Evolutionary conservation across 305 asterid genomes (phyloP).

Genomic region (Caryopteris hybrid): DNA sequence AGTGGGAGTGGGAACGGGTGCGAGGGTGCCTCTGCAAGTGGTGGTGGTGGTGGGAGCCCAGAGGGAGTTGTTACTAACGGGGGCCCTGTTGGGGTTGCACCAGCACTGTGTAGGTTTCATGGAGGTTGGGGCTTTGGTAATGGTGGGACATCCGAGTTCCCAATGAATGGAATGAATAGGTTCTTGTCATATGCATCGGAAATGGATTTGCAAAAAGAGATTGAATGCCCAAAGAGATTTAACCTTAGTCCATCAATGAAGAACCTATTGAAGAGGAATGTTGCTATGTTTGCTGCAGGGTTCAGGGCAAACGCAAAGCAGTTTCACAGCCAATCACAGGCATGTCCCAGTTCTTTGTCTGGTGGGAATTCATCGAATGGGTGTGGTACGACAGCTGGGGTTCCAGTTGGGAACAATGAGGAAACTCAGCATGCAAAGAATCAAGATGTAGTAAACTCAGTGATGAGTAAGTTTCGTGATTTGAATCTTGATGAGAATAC

Average conservation of each 20-base stretch:
- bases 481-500: conserved; percentile 75
- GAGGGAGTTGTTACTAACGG: conserved; percentile 44
- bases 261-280: conserved; percentile 73
- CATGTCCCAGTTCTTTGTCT: conserved; percentile 49
- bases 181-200: conserved; percentile 53
- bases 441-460: conserved; percentile 79
- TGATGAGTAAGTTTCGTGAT: conserved; percentile 75
- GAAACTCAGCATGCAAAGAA: conserved; percentile 46
- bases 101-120: conserved; percentile 78
- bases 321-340: conserved; percentile 48
- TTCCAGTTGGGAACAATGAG: conserved; percentile 31
- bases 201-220: conserved; percentile 63
- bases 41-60: conserved; percentile 22
- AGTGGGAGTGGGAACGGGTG: conserved; percentile 19
- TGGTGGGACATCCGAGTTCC: conserved; percentile 61
- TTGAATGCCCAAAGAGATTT: conserved; percentile 89
- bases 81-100: conserved; percentile 71
- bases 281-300: conserved; percentile 89
- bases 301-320: conserved; percentile 69
- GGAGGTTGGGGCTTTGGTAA: conserved; percentile 88
- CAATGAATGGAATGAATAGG: conserved; percentile 49
- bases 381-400: conserved; percentile 22
- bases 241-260: conserved; percentile 90
- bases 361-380: conserved; percentile 39
- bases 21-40: conserved; percentile 24